Conservation (phyloP, 495 filamentous ascomycete species). For the Chaetomidium leptoderma region DNA sequence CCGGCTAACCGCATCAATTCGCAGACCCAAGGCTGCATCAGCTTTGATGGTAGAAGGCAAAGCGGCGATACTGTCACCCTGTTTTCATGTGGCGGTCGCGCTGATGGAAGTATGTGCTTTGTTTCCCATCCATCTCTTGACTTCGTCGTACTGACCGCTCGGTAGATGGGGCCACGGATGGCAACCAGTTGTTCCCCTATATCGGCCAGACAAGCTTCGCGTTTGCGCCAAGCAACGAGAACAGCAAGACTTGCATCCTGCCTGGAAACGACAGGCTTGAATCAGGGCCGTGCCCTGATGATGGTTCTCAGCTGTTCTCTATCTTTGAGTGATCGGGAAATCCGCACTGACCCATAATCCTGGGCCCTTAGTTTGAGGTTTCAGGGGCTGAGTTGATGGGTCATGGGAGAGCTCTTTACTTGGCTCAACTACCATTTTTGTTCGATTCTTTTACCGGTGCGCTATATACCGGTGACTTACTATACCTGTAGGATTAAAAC, state of each 20-base stretch:
- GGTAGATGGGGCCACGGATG: slow-evolving; percentile 41
- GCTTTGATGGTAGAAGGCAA: slow-evolving; percentile 44
- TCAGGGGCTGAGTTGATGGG: neutral
- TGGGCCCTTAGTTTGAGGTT: neutral
- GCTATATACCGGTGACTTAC: neutral
- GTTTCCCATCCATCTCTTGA: neutral
- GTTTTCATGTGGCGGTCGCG: slow-evolving; percentile 53
- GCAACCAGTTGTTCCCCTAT: slow-evolving; percentile 42
- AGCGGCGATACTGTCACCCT: slow-evolving; percentile 46
- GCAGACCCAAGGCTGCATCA: slow-evolving; percentile 48
- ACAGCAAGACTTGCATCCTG: slow-evolving; percentile 40
- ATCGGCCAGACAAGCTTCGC: slow-evolving; percentile 38
- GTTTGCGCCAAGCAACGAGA: slow-evolving; percentile 40
- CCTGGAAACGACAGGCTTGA: slow-evolving; percentile 38
- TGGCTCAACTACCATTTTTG: neutral
- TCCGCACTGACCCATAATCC: neutral
- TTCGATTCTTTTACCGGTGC: neutral
- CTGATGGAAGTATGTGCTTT: slow-evolving; percentile 44
- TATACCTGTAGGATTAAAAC: neutral
- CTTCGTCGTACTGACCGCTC: slow-evolving; percentile 1
- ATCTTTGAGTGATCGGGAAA: slow-evolving; percentile 32
- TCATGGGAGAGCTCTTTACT: neutral
- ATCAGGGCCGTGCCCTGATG: slow-evolving; percentile 38
- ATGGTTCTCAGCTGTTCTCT: slow-evolving; percentile 44
- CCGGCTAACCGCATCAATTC: neutral